Conservation (phyloP, 805 yeast genomes). For the Pichia scutulata region DNA sequence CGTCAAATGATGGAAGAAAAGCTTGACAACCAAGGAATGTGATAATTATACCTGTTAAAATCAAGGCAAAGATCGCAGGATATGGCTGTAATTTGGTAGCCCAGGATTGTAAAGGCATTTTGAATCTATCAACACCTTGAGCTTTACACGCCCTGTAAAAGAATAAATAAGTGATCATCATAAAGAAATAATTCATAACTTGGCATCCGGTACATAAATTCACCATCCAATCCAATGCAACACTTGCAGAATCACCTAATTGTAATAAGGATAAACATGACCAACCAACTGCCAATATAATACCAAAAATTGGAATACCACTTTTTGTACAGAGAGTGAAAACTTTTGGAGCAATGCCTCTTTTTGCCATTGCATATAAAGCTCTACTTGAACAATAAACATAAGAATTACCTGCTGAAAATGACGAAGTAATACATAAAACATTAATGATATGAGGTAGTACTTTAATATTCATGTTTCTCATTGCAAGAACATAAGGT, state of each 20-base stretch:
- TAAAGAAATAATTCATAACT: conserved; percentile 22
- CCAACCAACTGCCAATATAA: conserved; percentile 27
- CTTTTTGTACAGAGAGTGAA: conserved; percentile 53
- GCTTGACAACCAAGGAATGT: conserved; percentile 34
- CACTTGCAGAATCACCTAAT: conserved; percentile 27
- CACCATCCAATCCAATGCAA: conserved; percentile 27
- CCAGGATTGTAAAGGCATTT: conserved; percentile 43
- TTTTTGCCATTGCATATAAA: conserved; percentile 60
- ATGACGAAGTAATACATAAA: conserved; percentile 63
- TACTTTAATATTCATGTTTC: conserved; percentile 52
- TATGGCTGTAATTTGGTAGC: conserved; percentile 34
- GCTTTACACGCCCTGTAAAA: conserved; percentile 56
- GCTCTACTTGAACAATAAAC: conserved; percentile 65
- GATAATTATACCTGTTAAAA: conserved; percentile 30
- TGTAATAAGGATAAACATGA: conserved; percentile 28
- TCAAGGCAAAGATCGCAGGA: conserved; percentile 22
- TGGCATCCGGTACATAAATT: conserved; percentile 26
- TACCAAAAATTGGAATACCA: conserved; percentile 44
- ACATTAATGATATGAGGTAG: conserved; percentile 77
- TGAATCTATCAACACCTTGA: conserved; percentile 42
- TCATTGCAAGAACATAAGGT: conserved; percentile 82
- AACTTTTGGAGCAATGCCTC: conserved; percentile 65
- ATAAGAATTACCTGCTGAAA: conserved; percentile 80
- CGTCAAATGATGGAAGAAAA: conserved; percentile 32
- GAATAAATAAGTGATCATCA: conserved; percentile 46